Evolutionary conservation across 495 filamentous ascomycete genomes (phyloP).

Genomic region (Neohortaea acidophila): DNA sequence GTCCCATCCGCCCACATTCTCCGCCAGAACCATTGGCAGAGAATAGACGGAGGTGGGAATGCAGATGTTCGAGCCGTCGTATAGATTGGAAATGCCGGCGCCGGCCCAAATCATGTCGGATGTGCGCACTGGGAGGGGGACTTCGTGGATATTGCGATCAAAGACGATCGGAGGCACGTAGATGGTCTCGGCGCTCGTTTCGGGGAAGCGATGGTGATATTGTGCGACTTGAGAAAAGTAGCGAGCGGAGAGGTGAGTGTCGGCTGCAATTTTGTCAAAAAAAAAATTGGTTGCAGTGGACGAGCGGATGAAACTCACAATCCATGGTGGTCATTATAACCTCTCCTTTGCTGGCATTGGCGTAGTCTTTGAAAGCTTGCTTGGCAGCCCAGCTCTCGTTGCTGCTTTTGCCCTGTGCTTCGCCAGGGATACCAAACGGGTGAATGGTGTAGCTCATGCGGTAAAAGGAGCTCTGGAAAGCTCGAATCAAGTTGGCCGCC

Average conservation of each 20-base stretch:
- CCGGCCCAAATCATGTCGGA: constrained; percentile 53
- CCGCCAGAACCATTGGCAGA: constrained; percentile 43
- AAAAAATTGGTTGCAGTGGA: constrained; percentile 1
- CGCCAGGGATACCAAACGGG: constrained; percentile 42
- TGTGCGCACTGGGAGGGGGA: constrained; percentile 49
- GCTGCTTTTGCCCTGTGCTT: constrained; percentile 53
- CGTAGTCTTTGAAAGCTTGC: constrained; percentile 41
- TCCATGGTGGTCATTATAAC: constrained; percentile 57
- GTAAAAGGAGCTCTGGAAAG: constrained; percentile 44
- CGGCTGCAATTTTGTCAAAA: constrained; percentile 32
- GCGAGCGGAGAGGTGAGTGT: constrained; percentile 49
- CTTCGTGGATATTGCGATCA: constrained; percentile 52
- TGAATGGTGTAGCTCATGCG: constrained; percentile 47
- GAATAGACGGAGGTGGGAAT: constrained; percentile 60
- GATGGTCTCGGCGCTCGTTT: constrained; percentile 41
- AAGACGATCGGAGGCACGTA: constrained; percentile 59
- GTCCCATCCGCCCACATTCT: constrained; percentile 51
- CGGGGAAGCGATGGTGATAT: constrained; percentile 39
- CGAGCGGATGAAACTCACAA: constrained; percentile 34
- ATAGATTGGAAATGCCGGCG: constrained; percentile 50
- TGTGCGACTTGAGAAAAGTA: constrained; percentile 48
- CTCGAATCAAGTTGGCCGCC: constrained; percentile 36
- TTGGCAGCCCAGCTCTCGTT: constrained; percentile 51
- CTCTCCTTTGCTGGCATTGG: constrained; percentile 33
- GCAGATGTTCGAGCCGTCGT: constrained; percentile 40